phyloP scores from a whole-genome alignment of 192 early-diverging fungal species.

The Coemansia sp. region DNA sequence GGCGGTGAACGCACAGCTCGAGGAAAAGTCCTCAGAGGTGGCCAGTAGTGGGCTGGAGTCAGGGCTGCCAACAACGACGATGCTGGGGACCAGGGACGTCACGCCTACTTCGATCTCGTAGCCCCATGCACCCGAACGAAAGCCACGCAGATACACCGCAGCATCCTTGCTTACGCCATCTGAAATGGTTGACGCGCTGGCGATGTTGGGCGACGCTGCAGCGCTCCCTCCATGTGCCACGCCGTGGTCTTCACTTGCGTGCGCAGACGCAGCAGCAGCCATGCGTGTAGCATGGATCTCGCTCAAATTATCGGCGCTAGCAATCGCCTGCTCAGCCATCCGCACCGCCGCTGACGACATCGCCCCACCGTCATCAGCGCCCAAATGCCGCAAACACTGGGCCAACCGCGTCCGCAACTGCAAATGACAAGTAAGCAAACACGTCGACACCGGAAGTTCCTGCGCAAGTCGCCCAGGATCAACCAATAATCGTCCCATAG shows the following conservation, averaged over 20 bases:
- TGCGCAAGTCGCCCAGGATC: slow-evolving; percentile 11
- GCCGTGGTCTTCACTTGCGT: background rate
- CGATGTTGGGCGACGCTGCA: background rate
- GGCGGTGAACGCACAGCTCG: slow-evolving; percentile 4
- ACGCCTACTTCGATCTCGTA: slow-evolving; percentile 48
- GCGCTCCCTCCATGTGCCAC: background rate
- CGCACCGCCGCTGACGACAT: slow-evolving; percentile 19
- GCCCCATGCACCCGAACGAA: slow-evolving; percentile 38
- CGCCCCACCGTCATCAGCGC: background rate
- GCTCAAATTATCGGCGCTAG: slow-evolving; percentile 21
- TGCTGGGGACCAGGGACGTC: slow-evolving; percentile 31
- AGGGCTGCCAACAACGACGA: background rate
- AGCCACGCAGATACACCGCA: slow-evolving; percentile 14
- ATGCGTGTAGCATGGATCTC: slow-evolving; percentile 27
- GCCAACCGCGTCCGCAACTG: slow-evolving; percentile 26
- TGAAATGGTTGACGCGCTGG: background rate
- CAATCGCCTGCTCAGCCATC: slow-evolving; percentile 32
- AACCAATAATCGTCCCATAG: background rate
- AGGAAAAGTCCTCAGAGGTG: slow-evolving; percentile 20
- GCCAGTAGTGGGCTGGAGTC: too few species aligned
- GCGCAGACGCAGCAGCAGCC: background rate
- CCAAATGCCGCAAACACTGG: slow-evolving; percentile 26
- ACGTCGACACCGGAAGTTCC: slow-evolving; percentile 18
- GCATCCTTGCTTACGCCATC: background rate
- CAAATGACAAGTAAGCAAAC: slow-evolving; percentile 23